A percentile compares a stretch with the other conserved stretches of the same genome.
phyloP scores from a whole-genome alignment of 1,284 basidiomycete genomes.

The Boletus sp. region DNA sequence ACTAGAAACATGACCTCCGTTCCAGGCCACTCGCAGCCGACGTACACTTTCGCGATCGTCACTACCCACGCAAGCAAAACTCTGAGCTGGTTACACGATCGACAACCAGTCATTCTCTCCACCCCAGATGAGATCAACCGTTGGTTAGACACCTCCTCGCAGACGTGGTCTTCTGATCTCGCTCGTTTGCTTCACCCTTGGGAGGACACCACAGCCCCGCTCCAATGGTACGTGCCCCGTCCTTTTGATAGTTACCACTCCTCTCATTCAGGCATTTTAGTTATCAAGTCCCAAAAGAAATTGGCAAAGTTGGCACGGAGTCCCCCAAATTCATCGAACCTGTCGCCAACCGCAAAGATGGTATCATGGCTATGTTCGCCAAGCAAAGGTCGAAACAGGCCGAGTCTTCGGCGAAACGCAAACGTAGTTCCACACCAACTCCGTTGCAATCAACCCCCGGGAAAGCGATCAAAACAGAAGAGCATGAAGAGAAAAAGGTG shows the following conservation, averaged over 20 bases:
- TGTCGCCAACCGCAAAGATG: slow-evolving; percentile 76
- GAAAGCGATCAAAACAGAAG: slow-evolving; percentile 13
- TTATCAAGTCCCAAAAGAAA: slow-evolving; percentile 87
- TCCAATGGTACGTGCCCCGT: slow-evolving; percentile 62
- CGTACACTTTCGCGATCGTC: slow-evolving; percentile 88
- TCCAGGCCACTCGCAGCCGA: slow-evolving; percentile 53
- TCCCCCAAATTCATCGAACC: slow-evolving; percentile 83
- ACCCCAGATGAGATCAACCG: slow-evolving; percentile 55
- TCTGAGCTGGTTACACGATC: slow-evolving; percentile 82
- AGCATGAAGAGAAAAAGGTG: slow-evolving; percentile 22
- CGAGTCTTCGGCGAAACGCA: slow-evolving; percentile 25
- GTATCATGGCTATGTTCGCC: slow-evolving; percentile 85
- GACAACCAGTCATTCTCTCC: slow-evolving; percentile 87
- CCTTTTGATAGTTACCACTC: neutral
- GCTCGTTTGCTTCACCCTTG: slow-evolving; percentile 69
- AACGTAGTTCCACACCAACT: slow-evolving; percentile 18
- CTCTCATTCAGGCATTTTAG: slow-evolving; percentile 39
- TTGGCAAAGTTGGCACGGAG: slow-evolving; percentile 88
- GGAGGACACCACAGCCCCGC: slow-evolving; percentile 46
- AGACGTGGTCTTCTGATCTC: slow-evolving; percentile 61
- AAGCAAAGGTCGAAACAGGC: slow-evolving; percentile 48
- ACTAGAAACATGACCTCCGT: neutral
- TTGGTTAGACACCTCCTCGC: slow-evolving; percentile 80
- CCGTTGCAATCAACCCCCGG: neutral
- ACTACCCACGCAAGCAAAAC: slow-evolving; percentile 75